phyloP scores from a whole-genome alignment of 129 eudicot genomes.

The Flaveria linearis region DNA sequence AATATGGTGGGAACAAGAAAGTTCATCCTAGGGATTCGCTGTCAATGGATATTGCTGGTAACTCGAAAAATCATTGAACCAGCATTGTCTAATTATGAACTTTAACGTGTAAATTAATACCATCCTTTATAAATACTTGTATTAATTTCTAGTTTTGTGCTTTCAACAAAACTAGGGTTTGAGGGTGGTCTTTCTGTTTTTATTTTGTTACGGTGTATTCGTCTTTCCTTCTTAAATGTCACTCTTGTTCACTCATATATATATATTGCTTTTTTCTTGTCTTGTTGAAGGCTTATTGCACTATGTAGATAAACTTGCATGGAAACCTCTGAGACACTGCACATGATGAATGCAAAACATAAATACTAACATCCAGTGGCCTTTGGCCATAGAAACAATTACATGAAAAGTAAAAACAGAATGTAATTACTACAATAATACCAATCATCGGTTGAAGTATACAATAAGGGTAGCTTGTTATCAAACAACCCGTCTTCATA shows the following conservation, averaged over 20 bases:
- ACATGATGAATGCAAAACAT: background rate
- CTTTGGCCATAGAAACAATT: no score
- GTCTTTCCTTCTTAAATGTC: background rate
- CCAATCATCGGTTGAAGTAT: no score
- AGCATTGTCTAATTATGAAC: background rate
- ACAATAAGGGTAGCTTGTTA: no score
- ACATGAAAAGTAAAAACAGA: no score
- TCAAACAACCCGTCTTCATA: no score
- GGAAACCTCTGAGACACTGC: background rate
- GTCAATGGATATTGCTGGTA: constrained; percentile 6
- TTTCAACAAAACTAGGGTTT: constrained; percentile 13
- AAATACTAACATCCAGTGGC: no score
- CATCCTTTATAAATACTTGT: background rate
- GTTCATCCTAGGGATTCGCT: constrained; percentile 21
- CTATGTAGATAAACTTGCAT: background rate
- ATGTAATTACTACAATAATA: no score
- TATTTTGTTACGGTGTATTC: background rate
- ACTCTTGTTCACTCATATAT: constrained; percentile 14
- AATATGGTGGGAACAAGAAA: constrained; percentile 34
- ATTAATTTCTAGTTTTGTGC: constrained; percentile 12
- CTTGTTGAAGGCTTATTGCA: no score
- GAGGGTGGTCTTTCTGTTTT: constrained; percentile 9
- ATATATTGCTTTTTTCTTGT: background rate
- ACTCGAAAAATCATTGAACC: background rate
- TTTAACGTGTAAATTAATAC: constrained; percentile 4